Percentiles rank a stretch among this genome's conserved stretches.
Evolutionary conservation across 768 basidiomycete species (phyloP).

Genomic region (Kwoniella newhampshirensis): DNA sequence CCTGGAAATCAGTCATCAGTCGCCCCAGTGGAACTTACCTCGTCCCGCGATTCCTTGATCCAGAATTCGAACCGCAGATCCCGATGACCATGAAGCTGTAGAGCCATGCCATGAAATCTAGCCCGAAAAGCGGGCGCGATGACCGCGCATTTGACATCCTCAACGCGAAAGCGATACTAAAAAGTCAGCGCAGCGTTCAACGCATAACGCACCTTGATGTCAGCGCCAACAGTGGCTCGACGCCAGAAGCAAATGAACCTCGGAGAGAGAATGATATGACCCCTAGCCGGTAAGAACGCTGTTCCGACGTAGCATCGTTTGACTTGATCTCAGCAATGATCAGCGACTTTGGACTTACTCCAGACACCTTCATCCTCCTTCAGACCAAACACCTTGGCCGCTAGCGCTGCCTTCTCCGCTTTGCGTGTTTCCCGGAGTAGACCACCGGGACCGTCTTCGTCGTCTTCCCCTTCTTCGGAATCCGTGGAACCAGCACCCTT

Average conservation of each 20-base stretch:
- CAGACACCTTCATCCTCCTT: slow-evolving; percentile 42
- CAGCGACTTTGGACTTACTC: slow-evolving; percentile 28
- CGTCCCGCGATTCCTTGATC: slow-evolving; percentile 55
- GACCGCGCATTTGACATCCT: slow-evolving; percentile 56
- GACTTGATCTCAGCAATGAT: slow-evolving; percentile 25
- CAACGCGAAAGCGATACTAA: slow-evolving; percentile 56
- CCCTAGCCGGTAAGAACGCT: slow-evolving; percentile 43
- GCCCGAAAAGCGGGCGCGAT: slow-evolving; percentile 48
- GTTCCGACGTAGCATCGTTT: slow-evolving; percentile 50
- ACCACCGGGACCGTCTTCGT: slow-evolving; percentile 10
- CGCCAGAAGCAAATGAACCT: slow-evolving; percentile 51
- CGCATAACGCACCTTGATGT: slow-evolving; percentile 46
- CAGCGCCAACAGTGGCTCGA: slow-evolving; percentile 33
- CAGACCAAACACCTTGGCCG: slow-evolving; percentile 45
- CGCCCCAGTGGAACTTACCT: slow-evolving; percentile 43
- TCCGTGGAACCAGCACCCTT: slow-evolving; percentile 3
- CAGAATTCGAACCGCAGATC: slow-evolving; percentile 61
- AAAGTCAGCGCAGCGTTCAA: neutral
- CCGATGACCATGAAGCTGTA: slow-evolving; percentile 58
- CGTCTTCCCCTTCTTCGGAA: slow-evolving; percentile 20
- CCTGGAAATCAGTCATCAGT: slow-evolving; percentile 6
- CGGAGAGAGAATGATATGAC: slow-evolving; percentile 49
- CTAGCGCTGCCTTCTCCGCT: slow-evolving; percentile 33
- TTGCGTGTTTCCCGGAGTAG: slow-evolving; percentile 23
- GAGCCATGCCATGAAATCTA: slow-evolving; percentile 53